phyloP scores from a whole-genome alignment of 2,329 filamentous ascomycete genomes.

The Tolypocladium inflatum region DNA sequence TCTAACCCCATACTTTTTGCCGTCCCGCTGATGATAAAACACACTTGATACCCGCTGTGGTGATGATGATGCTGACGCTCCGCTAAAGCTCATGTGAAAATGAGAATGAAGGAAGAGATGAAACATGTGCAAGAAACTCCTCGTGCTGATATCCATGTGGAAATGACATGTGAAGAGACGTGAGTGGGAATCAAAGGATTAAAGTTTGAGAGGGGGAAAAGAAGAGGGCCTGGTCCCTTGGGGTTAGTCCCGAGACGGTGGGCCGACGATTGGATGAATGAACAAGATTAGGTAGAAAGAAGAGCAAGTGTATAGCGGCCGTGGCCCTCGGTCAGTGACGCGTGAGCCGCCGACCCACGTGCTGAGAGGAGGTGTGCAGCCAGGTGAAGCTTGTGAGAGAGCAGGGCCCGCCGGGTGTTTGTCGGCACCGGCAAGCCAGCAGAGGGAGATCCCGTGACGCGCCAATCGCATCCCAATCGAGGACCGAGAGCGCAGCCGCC shows the following conservation, averaged over 20 bases:
- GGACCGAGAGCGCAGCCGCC: background rate
- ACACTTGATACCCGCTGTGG: background rate
- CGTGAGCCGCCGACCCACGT: background rate
- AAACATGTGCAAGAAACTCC: background rate
- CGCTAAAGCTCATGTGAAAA: background rate
- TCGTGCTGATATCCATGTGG: background rate
- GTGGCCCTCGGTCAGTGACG: background rate
- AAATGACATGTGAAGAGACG: background rate
- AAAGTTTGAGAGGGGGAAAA: background rate
- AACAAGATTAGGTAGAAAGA: background rate
- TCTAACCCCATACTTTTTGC: background rate
- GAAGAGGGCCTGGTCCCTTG: too few species aligned
- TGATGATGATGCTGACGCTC: conserved; percentile 1
- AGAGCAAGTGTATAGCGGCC: background rate
- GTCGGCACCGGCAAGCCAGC: background rate
- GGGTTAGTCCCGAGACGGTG: background rate
- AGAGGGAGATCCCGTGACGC: background rate
- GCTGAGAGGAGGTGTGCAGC: background rate
- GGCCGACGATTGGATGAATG: background rate
- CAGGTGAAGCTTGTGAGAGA: background rate
- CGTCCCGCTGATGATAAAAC: background rate
- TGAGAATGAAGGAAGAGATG: background rate
- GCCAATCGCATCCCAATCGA: background rate
- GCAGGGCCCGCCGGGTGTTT: background rate
- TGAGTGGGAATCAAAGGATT: background rate